Evolutionary conservation across 2,329 filamentous ascomycete genomes (phyloP), one percentile per base, ranked within the genome.

Genomic region (Massarina eburnea): DNA sequence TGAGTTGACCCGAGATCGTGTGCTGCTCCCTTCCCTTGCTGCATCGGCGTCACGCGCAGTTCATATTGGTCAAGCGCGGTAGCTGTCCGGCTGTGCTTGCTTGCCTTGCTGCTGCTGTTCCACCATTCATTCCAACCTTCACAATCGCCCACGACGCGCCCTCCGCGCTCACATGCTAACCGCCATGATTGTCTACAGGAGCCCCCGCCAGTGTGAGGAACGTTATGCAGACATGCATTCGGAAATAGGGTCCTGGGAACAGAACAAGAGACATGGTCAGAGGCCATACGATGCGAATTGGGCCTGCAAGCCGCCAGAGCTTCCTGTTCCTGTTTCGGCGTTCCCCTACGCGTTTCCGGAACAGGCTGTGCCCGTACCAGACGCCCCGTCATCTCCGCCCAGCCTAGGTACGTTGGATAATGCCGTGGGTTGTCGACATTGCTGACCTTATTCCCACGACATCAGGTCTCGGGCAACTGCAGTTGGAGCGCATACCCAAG

Each of bases 211-310:
- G 49, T 51, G 48, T 66, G 39, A 38, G 8, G 17, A 51, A 48
- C 51, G 61, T 50, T 62, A 71, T 71, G 66, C 62, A 53, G 66
- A 67, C 55, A 69, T 69, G 66, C 67, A 61, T 46, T 62, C 64
- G 43, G 66, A 70, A 51, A 22, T 41, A 41, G 46, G 43, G 35
- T 63, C 60, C 49, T 58, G 59, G 53, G 61, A 56, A 51, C 64
- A 65, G 62, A 62, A 68, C 54, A 53, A 52, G 45, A 55, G 49
- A 51, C 61, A n/a, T n/a, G n/a, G n/a, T n/a, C n/a, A 58, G 54
- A 64, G 61, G 49, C 57, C 62, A 27, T 58, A 61, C 51, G 61
- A 67, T 43, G 45, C 55, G 35, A 51, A 60, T 54, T 66, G 65
- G 64, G 46, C 45, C 26, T 49, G 45, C 34, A 49, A 46, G 20